phyloP scores from a whole-genome alignment of 768 basidiomycete genomes.

The Tylopilus vinaceipallidus region DNA sequence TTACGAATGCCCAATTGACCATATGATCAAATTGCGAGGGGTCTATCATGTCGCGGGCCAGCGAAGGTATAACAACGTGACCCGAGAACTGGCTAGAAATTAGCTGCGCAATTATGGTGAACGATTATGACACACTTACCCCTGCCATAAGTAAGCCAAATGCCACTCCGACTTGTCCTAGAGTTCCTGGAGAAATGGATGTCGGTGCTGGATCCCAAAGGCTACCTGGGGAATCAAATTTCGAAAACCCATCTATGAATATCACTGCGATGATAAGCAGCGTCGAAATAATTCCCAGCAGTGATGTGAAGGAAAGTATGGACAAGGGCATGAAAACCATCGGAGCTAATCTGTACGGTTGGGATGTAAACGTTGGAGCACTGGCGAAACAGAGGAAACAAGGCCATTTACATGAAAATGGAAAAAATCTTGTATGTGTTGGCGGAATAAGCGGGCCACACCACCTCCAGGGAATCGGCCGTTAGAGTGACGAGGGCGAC shows the following conservation, averaged over 20 bases:
- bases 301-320: constrained; percentile 83
- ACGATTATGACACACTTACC: constrained; percentile 40
- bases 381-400: background rate
- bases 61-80: constrained; percentile 87
- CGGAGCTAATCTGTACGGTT: constrained; percentile 64
- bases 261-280: constrained; percentile 73
- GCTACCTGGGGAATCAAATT: constrained; percentile 73
- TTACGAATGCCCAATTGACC: constrained; percentile 84
- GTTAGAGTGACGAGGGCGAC: constrained; percentile 88
- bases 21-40: constrained; percentile 78
- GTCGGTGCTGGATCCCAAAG: constrained; percentile 76
- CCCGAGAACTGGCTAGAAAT: constrained; percentile 66
- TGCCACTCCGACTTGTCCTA: constrained; percentile 66
- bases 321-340: constrained; percentile 84
- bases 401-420: constrained; percentile 62
- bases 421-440: constrained; percentile 76
- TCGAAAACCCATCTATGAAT: constrained; percentile 78
- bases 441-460: constrained; percentile 66
- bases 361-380: background rate
- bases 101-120: background rate
- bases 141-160: constrained; percentile 94
- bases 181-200: constrained; percentile 48
- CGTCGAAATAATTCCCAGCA: constrained; percentile 81
- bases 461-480: constrained; percentile 77
- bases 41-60: constrained; percentile 87